These are phyloP conservation scores for Thalassiosira mediterranea DNA, from an alignment of 352 stramenopile species.

Conservation along the genomic window DNA sequence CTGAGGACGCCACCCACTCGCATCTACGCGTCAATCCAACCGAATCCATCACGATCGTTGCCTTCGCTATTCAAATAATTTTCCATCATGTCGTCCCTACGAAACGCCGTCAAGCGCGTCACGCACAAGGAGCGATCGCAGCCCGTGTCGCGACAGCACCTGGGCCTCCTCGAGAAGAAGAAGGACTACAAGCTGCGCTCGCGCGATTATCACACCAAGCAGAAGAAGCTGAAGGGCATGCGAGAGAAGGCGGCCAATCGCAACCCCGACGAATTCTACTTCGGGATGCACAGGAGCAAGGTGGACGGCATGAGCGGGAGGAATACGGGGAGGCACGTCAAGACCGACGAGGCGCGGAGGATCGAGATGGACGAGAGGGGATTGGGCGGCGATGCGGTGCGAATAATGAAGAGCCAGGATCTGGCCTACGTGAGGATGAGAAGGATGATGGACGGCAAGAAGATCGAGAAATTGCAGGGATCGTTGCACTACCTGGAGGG, in stretches of 20 bases:
- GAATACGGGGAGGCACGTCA: conserved; percentile 63
- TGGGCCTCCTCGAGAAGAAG: conserved; percentile 98
- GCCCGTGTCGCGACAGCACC: conserved; percentile 89
- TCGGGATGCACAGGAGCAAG: conserved; percentile 91
- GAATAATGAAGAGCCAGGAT: conserved; percentile 96
- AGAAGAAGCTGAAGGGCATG: conserved; percentile 88
- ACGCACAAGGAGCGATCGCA: conserved; percentile 98
- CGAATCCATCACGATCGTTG: no score
- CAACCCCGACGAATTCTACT: conserved; percentile 99
- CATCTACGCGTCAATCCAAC: no score
- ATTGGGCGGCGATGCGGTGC: conserved; percentile 86
- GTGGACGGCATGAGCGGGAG: conserved; percentile 47
- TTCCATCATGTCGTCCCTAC: conserved; percentile 87
- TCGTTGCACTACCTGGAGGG: conserved; percentile 83
- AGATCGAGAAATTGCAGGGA: conserved; percentile 81
- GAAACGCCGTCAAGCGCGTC: conserved; percentile 98
- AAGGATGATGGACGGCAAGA: conserved; percentile 78
- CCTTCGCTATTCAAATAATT: conserved; percentile 1
- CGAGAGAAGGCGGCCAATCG: conserved; percentile 91
- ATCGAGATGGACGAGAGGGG: conserved; percentile 62
- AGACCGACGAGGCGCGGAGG: conserved; percentile 56
- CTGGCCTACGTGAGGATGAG: conserved; percentile 92
- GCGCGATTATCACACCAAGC: conserved; percentile 95
- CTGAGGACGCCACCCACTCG: no score
- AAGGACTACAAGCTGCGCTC: conserved; percentile 97